Conservation (phyloP, 2,329 filamentous ascomycete species). For the Lecanicillium sp. region DNA sequence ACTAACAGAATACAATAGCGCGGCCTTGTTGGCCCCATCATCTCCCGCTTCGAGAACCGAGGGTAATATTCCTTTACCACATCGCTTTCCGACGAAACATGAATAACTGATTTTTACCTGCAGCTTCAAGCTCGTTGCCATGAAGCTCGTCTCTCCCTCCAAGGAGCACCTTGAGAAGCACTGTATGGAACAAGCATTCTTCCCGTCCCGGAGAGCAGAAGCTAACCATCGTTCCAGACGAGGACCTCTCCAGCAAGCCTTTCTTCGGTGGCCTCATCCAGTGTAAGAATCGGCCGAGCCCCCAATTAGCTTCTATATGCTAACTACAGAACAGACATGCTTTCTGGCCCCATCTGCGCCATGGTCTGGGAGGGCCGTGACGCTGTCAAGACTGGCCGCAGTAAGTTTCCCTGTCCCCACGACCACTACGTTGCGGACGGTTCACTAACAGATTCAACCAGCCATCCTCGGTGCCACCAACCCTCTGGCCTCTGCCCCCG, state of each 20-base stretch:
- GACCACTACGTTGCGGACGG: neutral
- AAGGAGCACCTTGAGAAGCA: conserved; percentile 97
- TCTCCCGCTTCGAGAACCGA: conserved; percentile 95
- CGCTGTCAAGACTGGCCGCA: conserved; percentile 95
- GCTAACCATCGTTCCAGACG: conserved; percentile 45
- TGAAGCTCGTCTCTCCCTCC: conserved; percentile 86
- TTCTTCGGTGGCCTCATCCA: conserved; percentile 94
- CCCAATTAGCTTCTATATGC: neutral
- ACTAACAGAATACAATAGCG: conserved; percentile 49
- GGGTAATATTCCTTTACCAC: conserved; percentile 46
- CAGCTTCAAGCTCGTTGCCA: conserved; percentile 95
- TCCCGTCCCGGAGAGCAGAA: conserved; percentile 6
- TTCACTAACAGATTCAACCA: conserved; percentile 24
- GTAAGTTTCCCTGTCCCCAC: conserved; percentile 50
- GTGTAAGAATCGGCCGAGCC: conserved; percentile 52
- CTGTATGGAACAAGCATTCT: conserved; percentile 43
- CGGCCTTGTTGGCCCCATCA: conserved; percentile 95
- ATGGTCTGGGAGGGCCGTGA: conserved; percentile 99
- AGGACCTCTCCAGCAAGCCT: conserved; percentile 83
- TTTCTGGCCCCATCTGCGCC: conserved; percentile 91
- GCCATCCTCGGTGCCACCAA: conserved; percentile 97
- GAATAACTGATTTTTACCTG: conserved; percentile 6
- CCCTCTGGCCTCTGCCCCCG: conserved; percentile 86
- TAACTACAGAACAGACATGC: conserved; percentile 64
- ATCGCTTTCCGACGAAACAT: conserved; percentile 10